A percentile compares a stretch with the other conserved stretches of the same genome.
Evolutionary conservation across 257 asterid species (phyloP).

Genomic region (Solanum lignicaule): DNA sequence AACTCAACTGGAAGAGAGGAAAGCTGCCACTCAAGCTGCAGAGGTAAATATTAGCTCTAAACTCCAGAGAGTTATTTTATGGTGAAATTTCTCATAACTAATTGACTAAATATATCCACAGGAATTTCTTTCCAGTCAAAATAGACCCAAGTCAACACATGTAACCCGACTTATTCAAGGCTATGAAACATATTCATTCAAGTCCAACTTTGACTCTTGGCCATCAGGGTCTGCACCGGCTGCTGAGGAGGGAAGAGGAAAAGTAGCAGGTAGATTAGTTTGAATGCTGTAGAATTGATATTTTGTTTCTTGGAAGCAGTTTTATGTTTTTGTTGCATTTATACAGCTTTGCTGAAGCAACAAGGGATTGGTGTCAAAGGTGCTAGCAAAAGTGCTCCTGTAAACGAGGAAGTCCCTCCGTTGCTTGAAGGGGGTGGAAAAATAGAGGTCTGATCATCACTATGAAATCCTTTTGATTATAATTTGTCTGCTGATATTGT

Average conservation of each 20-base stretch:
- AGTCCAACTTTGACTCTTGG: slow-evolving; percentile 90
- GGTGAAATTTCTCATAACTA: slow-evolving; percentile 10
- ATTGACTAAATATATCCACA: slow-evolving; percentile 18
- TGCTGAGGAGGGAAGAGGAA: slow-evolving; percentile 98
- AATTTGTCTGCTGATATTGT: not conserved
- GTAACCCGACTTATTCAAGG: slow-evolving; percentile 86
- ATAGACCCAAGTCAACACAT: slow-evolving; percentile 80
- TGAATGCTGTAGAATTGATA: not conserved
- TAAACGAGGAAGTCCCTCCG: slow-evolving; percentile 74
- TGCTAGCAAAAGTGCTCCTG: slow-evolving; percentile 72
- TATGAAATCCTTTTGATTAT: not conserved
- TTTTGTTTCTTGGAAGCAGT: not conserved
- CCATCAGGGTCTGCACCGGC: slow-evolving; percentile 72
- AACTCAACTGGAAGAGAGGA: slow-evolving; percentile 73
- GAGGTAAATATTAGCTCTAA: slow-evolving; percentile 31
- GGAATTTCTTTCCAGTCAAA: slow-evolving; percentile 80
- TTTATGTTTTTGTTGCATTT: not conserved
- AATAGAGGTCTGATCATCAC: slow-evolving; percentile 51
- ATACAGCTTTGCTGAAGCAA: slow-evolving; percentile 89
- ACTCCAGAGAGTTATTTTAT: not conserved
- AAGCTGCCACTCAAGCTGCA: slow-evolving; percentile 51
- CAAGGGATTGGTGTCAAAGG: slow-evolving; percentile 84
- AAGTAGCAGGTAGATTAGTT: slow-evolving; percentile 77
- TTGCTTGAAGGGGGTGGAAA: slow-evolving; percentile 89
- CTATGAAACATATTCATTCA: slow-evolving; percentile 85